Percentiles rank a stretch among this genome's conserved stretches.
Conservation (phyloP, 2,329 filamentous ascomycete species). For the Kalmusia sp. region DNA sequence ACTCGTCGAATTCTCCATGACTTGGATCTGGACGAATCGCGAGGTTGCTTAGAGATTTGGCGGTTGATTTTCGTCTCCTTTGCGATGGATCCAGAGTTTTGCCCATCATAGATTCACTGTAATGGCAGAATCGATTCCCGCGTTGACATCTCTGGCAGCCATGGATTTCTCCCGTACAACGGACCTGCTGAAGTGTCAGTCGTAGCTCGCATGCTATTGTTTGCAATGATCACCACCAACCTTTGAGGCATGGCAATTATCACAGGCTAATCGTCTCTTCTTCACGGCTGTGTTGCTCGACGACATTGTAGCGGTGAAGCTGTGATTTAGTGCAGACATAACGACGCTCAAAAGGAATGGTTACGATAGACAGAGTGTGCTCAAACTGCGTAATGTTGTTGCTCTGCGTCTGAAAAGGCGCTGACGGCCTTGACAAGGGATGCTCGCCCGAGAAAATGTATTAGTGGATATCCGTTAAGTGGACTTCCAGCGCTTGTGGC, state of each 20-base stretch:
- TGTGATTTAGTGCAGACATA: not conserved
- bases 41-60: no score
- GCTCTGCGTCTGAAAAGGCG: no score
- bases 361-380: not conserved
- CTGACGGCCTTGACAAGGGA: no score
- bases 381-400: no score
- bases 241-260: slow-evolving; percentile 3
- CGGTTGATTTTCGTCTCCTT: not conserved
- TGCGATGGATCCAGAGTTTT: not conserved
- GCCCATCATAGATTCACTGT: slow-evolving; percentile 1
- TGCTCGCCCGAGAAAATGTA: no score
- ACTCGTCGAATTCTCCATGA: no score
- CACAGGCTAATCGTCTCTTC: not conserved
- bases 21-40: not conserved
- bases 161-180: not conserved
- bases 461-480: no score
- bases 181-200: not conserved
- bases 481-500: no score
- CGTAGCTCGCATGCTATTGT: not conserved
- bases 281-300: not conserved
- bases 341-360: not conserved
- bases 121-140: not conserved
- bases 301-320: not conserved
- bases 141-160: not conserved
- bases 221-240: not conserved